Evolutionary conservation across 2,329 filamentous ascomycete species (phyloP).

Genomic region (Lachnellula cervina): DNA sequence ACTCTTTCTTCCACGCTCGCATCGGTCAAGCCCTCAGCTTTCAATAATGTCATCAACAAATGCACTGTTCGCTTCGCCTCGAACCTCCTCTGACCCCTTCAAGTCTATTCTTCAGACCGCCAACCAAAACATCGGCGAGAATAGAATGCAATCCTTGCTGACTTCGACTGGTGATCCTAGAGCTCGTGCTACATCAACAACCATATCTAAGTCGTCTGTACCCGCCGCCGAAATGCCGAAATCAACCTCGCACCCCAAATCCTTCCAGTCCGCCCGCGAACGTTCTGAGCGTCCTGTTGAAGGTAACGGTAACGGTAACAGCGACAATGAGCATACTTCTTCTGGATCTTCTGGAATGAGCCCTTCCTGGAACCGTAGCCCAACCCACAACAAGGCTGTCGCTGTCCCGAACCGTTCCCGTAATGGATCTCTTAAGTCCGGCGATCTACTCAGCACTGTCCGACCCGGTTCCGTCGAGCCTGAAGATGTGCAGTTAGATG

Average conservation of each 20-base stretch:
- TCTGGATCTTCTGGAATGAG: background rate
- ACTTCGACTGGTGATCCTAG: conserved; percentile 14
- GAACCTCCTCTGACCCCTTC: background rate
- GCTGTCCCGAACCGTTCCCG: background rate
- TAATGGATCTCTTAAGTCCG: background rate
- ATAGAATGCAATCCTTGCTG: conserved; percentile 22
- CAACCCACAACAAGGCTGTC: background rate
- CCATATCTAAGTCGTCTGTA: background rate
- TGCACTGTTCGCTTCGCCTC: background rate
- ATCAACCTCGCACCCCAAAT: background rate
- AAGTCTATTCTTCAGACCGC: background rate
- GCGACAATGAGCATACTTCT: background rate
- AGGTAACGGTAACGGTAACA: background rate
- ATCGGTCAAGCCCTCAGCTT: background rate
- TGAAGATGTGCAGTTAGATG: conserved; percentile 19
- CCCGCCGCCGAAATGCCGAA: background rate
- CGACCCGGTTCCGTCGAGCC: conserved; percentile 21
- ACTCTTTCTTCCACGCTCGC: background rate
- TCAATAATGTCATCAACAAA: background rate
- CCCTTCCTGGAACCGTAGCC: background rate
- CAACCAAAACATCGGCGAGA: conserved; percentile 2
- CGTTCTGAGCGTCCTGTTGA: background rate
- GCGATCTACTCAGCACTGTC: conserved; percentile 18
- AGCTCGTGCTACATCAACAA: conserved; percentile 2
- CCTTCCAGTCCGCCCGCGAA: background rate